Percentiles rank a stretch among this genome's conserved stretches.
Evolutionary conservation across 148 eudicot genomes (phyloP).

Genomic region (Dianthus caryophyllus): DNA sequence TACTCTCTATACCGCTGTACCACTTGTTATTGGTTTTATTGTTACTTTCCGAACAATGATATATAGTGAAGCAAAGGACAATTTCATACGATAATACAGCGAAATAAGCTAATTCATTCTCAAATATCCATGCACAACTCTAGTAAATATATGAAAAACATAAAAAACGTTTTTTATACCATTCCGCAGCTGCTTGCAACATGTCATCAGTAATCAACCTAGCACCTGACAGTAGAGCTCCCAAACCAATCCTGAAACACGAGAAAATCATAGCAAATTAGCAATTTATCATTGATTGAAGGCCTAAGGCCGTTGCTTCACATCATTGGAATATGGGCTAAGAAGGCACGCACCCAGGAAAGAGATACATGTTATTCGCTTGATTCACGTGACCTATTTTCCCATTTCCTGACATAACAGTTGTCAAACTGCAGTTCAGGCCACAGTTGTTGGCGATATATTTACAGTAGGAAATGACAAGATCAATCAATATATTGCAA

Average conservation of each 20-base stretch:
- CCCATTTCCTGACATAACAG: constrained; percentile 65
- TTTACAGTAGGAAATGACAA: neutral
- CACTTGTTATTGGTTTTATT: too few relatives aligned
- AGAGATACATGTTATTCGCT: constrained; percentile 98
- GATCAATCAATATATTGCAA: neutral
- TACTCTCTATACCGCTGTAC: too few relatives aligned
- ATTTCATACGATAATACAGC: neutral
- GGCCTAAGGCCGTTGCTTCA: neutral
- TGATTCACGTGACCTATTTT: constrained; percentile 92
- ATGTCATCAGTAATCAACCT: constrained; percentile 82
- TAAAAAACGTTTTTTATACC: constrained; percentile 38
- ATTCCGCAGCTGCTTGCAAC: constrained; percentile 94
- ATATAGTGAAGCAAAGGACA: neutral
- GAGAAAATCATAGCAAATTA: constrained; percentile 19
- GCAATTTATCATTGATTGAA: constrained; percentile 4
- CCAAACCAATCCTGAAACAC: constrained; percentile 86
- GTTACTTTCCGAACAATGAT: too few relatives aligned
- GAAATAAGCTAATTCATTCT: neutral
- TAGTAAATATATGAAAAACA: constrained; percentile 9
- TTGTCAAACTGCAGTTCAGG: constrained; percentile 1
- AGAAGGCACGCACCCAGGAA: constrained; percentile 74
- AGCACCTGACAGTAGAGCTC: constrained; percentile 90
- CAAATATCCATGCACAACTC: neutral
- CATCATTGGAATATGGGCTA: constrained; percentile 7
- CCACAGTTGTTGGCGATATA: neutral